Evolutionary conservation across 2,329 filamentous ascomycete species (phyloP).

Genomic region (Penicillium sp.): DNA sequence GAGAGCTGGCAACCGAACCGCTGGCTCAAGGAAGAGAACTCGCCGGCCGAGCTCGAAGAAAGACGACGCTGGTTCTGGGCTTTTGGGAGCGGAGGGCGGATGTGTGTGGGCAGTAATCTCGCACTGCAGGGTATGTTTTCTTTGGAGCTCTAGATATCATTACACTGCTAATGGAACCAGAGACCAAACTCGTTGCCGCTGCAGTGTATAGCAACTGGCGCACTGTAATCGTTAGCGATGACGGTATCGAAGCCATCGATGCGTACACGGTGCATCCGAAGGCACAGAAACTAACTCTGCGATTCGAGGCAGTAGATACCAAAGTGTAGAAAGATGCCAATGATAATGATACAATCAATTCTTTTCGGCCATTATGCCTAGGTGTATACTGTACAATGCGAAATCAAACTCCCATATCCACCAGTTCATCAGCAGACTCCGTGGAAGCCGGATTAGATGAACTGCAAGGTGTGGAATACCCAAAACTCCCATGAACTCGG

Average conservation of each 20-base stretch:
- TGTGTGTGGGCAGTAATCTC: slow-evolving; percentile 48
- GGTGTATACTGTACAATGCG: slow-evolving; percentile 29
- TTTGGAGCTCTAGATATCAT: background rate
- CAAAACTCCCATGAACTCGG: slow-evolving; percentile 16
- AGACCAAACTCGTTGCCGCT: slow-evolving; percentile 67
- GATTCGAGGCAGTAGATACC: slow-evolving; percentile 42
- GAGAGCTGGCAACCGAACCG: slow-evolving; percentile 46
- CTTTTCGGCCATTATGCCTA: slow-evolving; percentile 15
- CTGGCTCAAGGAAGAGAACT: slow-evolving; percentile 44
- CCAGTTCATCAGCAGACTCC: background rate
- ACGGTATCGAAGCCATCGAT: slow-evolving; percentile 60
- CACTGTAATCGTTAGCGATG: slow-evolving; percentile 57
- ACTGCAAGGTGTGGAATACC: background rate
- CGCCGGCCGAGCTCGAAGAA: slow-evolving; percentile 37
- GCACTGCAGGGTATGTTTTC: slow-evolving; percentile 41
- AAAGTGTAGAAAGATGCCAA: background rate
- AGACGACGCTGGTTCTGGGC: slow-evolving; percentile 49
- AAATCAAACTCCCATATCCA: slow-evolving; percentile 18
- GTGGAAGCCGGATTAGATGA: slow-evolving; percentile 1
- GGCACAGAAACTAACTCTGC: slow-evolving; percentile 55
- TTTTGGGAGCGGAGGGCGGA: slow-evolving; percentile 47
- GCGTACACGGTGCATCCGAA: slow-evolving; percentile 58
- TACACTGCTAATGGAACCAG: slow-evolving; percentile 36
- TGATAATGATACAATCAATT: slow-evolving; percentile 19
- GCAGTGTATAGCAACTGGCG: slow-evolving; percentile 65